A percentile compares a stretch with the other conserved stretches of the same genome.
phyloP scores from a whole-genome alignment of 73 alveolate genomes.

The Loxodes magnus region DNA sequence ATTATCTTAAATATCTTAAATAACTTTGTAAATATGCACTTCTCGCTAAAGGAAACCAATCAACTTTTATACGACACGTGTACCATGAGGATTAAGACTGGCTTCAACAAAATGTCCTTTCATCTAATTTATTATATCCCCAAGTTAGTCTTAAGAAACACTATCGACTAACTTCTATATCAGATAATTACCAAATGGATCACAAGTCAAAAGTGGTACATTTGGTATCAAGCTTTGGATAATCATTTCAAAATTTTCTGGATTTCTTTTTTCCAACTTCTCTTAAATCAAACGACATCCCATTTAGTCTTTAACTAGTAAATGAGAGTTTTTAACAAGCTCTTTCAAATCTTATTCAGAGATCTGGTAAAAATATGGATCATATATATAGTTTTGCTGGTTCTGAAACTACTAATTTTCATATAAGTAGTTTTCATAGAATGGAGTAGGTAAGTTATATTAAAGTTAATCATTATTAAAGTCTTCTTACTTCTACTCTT shows the following conservation, averaged over 20 bases:
- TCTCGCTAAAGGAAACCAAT: constrained; percentile 21
- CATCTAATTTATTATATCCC: background rate
- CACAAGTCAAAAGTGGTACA: constrained; percentile 27
- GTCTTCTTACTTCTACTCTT: no score
- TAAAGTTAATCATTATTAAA: no score
- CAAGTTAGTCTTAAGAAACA: background rate
- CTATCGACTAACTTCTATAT: constrained; percentile 47
- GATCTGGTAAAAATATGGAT: no score
- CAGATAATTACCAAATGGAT: constrained; percentile 80
- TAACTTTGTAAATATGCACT: constrained; percentile 19
- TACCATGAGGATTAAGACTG: constrained; percentile 59
- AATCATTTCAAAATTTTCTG: constrained; percentile 30
- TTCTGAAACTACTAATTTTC: no score
- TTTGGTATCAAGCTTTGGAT: background rate
- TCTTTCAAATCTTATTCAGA: no score
- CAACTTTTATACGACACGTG: constrained; percentile 56
- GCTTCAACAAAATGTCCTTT: constrained; percentile 16
- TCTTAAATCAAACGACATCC: constrained; percentile 83
- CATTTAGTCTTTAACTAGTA: constrained; percentile 60
- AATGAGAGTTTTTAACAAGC: no score
- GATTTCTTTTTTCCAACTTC: constrained; percentile 42
- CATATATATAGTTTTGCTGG: no score
- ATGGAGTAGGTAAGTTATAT: no score
- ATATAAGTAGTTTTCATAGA: no score
- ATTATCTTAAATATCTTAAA: constrained; percentile 20